Conservation (phyloP, 805 yeast genomes). For the Yarrowia divulgata region DNA sequence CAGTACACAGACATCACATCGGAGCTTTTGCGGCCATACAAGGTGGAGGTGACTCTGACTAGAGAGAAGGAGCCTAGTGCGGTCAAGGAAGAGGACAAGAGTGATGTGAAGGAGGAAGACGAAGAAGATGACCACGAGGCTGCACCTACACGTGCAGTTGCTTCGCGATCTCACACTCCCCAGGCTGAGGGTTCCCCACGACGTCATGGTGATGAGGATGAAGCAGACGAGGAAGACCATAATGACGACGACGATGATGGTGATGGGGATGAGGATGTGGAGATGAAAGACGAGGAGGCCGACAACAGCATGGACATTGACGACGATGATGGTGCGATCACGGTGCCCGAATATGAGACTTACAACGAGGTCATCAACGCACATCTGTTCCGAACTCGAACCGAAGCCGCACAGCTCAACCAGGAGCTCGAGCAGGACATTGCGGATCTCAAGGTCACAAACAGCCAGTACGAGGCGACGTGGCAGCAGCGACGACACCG, state of each 20-base stretch:
- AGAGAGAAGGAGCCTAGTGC: slow-evolving; percentile 12
- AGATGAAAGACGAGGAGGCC: slow-evolving; percentile 40
- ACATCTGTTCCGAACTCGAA: slow-evolving; percentile 26
- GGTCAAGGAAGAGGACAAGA: slow-evolving; percentile 4
- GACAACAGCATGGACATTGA: slow-evolving; percentile 26
- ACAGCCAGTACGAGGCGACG: slow-evolving; percentile 21
- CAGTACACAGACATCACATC: slow-evolving; percentile 21
- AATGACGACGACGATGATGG: slow-evolving; percentile 38
- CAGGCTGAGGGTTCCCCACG: slow-evolving; percentile 14
- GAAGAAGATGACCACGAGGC: slow-evolving; percentile 11
- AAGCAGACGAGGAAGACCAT: slow-evolving; percentile 23
- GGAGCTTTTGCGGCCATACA: slow-evolving; percentile 23
- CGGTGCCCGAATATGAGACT: slow-evolving; percentile 20
- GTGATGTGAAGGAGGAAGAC: background rate
- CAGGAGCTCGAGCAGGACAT: slow-evolving; percentile 26
- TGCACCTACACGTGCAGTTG: background rate
- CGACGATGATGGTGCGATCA: background rate
- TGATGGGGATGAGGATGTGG: slow-evolving; percentile 40
- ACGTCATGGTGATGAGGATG: slow-evolving; percentile 38
- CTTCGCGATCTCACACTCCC: slow-evolving; percentile 20
- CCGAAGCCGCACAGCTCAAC: slow-evolving; percentile 25
- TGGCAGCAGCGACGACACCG: slow-evolving; percentile 37
- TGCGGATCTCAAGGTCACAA: slow-evolving; percentile 36
- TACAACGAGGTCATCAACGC: slow-evolving; percentile 13
- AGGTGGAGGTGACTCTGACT: slow-evolving; percentile 36